Evolutionary conservation across 345 rosid genomes (phyloP), one percentile per base, ranked within the genome.

Genomic region (Eucalyptus fibrosa): DNA sequence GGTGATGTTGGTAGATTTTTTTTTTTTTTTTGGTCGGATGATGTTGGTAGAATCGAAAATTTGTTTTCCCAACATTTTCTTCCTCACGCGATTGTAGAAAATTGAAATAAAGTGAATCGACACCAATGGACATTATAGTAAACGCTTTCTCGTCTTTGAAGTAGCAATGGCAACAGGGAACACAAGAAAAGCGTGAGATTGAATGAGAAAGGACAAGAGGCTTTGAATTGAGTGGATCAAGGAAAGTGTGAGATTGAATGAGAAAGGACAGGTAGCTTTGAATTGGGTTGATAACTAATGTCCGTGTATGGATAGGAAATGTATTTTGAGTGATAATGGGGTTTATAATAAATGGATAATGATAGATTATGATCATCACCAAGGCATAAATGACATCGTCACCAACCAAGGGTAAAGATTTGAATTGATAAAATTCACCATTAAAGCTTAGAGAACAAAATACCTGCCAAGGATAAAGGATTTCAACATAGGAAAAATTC

Each of bases 361-460:
- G 30, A 24, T 10, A 56, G 30, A 56, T 56, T 56, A 56, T 56
- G 30, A 56, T 4, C 30, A 56, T 56, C 0, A 56, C 0, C 62
- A 56, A 5, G 62, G 7, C 13, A 56, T 56, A 2, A 56, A 24
- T 4, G 14, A 56, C 7, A 23, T 5, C 2, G 3, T 24, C 30
- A 24, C 14, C 6, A 5, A 56, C 1, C 6, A 56, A 56, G 13
- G 13, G 0, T 56, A 10, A 56, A 56, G 14, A 24, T 23, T 26
- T 24, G 13, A 3, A 56, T 24, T 24, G 28, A 56, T 3, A 11
- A 56, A 24, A 24, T 56, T 9, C 13, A 56, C 30, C 13, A 56
- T 24, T 1, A 56, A 9, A 6, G 0, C 3, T 56, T 56, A 56
- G 1, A 56, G 28, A 24, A 56, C 0, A 56, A 56, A 1, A 24